Conservation (phyloP, 2,329 filamentous ascomycete genomes). For the Cladophialophora chaetospira region DNA sequence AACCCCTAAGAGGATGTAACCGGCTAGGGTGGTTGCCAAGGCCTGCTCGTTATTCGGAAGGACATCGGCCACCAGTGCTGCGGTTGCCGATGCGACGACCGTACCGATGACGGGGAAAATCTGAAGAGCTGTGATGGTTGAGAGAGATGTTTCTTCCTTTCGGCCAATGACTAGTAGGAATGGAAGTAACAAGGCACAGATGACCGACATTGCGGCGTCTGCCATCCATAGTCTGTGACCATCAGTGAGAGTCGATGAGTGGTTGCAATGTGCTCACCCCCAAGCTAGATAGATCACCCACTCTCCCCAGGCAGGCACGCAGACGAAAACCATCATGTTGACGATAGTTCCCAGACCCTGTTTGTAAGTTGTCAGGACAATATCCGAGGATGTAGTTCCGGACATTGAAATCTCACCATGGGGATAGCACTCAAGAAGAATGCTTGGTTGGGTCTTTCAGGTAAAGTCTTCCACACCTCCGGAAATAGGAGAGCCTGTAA, state of each 20-base stretch:
- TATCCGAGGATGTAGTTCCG: neutral
- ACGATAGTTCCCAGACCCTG: conserved; percentile 63
- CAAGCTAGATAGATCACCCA: conserved; percentile 59
- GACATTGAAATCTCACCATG: conserved; percentile 49
- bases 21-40: conserved; percentile 63
- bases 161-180: conserved; percentile 41
- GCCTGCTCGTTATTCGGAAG: conserved; percentile 48
- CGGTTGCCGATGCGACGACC: conserved; percentile 66
- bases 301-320: conserved; percentile 59
- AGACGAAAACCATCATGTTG: conserved; percentile 65
- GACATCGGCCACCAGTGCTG: conserved; percentile 51
- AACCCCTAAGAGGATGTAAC: conserved; percentile 70
- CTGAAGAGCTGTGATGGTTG: conserved; percentile 65
- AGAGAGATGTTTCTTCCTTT: conserved; percentile 48
- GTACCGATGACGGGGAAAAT: conserved; percentile 68
- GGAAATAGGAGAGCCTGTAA: conserved; percentile 51
- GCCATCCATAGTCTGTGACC: conserved; percentile 55
- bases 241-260: neutral
- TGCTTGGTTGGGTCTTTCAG: conserved; percentile 65
- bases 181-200: conserved; percentile 54
- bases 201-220: conserved; percentile 55
- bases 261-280: conserved; percentile 36
- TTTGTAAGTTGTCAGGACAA: neutral
- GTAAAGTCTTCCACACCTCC: conserved; percentile 65
- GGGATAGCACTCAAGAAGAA: conserved; percentile 69